Evolutionary conservation across 257 asterid genomes (phyloP).

Genomic region (Primulina huaijiensis): DNA sequence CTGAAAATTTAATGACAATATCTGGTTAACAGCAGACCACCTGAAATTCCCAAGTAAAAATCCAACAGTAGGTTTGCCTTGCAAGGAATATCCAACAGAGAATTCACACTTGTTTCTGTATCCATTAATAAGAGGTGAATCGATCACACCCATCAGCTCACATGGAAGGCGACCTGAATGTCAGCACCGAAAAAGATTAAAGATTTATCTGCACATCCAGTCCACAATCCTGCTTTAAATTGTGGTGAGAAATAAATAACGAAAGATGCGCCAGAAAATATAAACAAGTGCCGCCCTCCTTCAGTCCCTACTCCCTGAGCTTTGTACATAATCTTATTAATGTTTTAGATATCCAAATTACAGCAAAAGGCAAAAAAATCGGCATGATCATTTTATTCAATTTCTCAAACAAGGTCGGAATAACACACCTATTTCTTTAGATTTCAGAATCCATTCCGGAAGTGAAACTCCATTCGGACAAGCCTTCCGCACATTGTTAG

Average conservation of each 20-base stretch:
- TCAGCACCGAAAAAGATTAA: conserved; percentile 25
- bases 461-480: conserved; percentile 73
- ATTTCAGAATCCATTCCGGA: conserved; percentile 85
- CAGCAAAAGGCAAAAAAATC: conserved; percentile 10
- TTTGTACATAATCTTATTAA: conserved; percentile 3
- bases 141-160: conserved; percentile 76
- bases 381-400: conserved; percentile 13
- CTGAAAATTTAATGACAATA: conserved; percentile 7
- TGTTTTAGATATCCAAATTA: conserved; percentile 3
- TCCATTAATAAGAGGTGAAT: conserved; percentile 76
- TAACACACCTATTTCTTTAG: conserved; percentile 83
- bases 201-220: conserved; percentile 11
- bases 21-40: conserved; percentile 34
- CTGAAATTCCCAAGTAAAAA: conserved; percentile 96
- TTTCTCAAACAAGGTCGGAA: conserved; percentile 22
- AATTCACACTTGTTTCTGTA: conserved; percentile 97
- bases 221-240: conserved; percentile 8
- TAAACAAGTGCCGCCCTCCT: background rate
- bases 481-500: conserved; percentile 92
- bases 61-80: conserved; percentile 83
- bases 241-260: background rate
- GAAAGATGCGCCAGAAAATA: conserved; percentile 7
- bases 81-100: conserved; percentile 86
- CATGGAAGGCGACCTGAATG: conserved; percentile 96
- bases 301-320: background rate